A percentile compares a stretch with the other conserved stretches of the same genome.
Conservation (phyloP, 352 stramenopile genomes). For the Phytopythium kandeliae region DNA sequence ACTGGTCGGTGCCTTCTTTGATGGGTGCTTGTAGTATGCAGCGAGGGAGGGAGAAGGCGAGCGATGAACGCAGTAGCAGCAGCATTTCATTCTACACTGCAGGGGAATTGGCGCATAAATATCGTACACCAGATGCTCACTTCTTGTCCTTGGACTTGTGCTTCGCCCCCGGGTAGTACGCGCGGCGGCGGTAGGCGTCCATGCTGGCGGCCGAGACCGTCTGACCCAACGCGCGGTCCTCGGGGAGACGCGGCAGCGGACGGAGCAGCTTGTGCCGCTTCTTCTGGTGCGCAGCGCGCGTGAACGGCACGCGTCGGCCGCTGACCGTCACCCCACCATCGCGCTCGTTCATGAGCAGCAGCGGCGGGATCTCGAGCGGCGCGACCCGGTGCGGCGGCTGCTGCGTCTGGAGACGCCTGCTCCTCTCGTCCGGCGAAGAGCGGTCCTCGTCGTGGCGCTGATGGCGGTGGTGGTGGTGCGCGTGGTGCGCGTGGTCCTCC, state of each 20-base stretch:
- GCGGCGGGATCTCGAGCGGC: slow-evolving; percentile 20
- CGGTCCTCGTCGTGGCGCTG: slow-evolving; percentile 15
- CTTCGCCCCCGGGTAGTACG: slow-evolving; percentile 19
- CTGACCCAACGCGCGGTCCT: slow-evolving; percentile 18
- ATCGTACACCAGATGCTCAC: slow-evolving; percentile 3
- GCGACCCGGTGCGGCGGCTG: slow-evolving; percentile 2
- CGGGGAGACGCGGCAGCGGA: slow-evolving; percentile 20
- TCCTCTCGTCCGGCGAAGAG: not conserved
- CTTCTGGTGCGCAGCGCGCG: slow-evolving; percentile 23
- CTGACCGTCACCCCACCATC: slow-evolving; percentile 30
- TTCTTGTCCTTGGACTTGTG: slow-evolving; percentile 14
- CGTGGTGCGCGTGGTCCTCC: slow-evolving; percentile 7
- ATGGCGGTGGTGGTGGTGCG: not conserved
- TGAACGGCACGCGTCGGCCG: slow-evolving; percentile 33
- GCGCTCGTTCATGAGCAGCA: slow-evolving; percentile 25
- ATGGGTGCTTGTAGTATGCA: no score
- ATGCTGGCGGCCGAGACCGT: slow-evolving; percentile 16
- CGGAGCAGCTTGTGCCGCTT: slow-evolving; percentile 12
- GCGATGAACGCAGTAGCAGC: no score
- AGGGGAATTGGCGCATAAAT: not conserved
- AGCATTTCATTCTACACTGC: not conserved
- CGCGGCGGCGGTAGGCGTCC: slow-evolving; percentile 28
- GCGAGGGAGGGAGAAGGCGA: no score
- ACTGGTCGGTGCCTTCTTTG: no score
- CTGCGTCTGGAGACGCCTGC: not conserved